These are phyloP conservation scores for Cutaneotrichosporon arboriforme DNA, from an alignment of 1,284 basidiomycete species.

Conservation along the genomic window DNA sequence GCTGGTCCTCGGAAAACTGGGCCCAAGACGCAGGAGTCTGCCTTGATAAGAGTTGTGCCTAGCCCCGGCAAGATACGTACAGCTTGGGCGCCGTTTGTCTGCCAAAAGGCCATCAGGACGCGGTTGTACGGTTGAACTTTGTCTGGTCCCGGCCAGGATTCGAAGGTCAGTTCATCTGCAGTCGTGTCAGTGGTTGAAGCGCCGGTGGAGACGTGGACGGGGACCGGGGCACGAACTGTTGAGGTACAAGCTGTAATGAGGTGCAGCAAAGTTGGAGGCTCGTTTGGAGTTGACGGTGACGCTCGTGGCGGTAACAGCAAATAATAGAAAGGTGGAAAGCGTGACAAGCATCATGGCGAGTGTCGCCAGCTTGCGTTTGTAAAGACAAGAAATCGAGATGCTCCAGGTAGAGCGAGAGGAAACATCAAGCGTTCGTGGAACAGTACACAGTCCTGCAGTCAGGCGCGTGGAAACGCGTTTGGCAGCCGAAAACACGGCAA, in stretches of 20 bases:
- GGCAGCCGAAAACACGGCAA: too few species aligned
- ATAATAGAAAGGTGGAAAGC: slow-evolving; percentile 11
- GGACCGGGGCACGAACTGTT: slow-evolving; percentile 21
- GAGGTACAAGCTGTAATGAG: slow-evolving; percentile 45
- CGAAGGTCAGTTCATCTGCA: slow-evolving; percentile 29
- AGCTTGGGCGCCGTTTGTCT: slow-evolving; percentile 41
- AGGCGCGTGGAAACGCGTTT: too few species aligned
- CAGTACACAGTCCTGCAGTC: too few species aligned
- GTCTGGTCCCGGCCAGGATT: slow-evolving; percentile 22
- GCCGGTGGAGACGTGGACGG: slow-evolving; percentile 16
- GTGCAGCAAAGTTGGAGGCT: slow-evolving; percentile 24
- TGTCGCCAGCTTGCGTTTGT: too few species aligned
- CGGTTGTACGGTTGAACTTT: slow-evolving; percentile 39
- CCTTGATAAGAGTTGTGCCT: not conserved
- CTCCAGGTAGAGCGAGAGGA: too few species aligned
- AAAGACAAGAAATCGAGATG: too few species aligned
- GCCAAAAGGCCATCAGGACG: slow-evolving; percentile 52
- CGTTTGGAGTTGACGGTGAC: slow-evolving; percentile 11
- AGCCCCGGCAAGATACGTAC: slow-evolving; percentile 15
- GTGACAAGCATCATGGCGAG: slow-evolving; percentile 8
- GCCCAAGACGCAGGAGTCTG: slow-evolving; percentile 30
- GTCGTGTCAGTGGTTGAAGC: slow-evolving; percentile 1
- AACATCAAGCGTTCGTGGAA: too few species aligned
- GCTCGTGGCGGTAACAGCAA: slow-evolving; percentile 2
- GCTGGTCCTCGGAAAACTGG: slow-evolving; percentile 25